Conservation (phyloP, 257 asterid species). For the Solanum chiquidenum region DNA sequence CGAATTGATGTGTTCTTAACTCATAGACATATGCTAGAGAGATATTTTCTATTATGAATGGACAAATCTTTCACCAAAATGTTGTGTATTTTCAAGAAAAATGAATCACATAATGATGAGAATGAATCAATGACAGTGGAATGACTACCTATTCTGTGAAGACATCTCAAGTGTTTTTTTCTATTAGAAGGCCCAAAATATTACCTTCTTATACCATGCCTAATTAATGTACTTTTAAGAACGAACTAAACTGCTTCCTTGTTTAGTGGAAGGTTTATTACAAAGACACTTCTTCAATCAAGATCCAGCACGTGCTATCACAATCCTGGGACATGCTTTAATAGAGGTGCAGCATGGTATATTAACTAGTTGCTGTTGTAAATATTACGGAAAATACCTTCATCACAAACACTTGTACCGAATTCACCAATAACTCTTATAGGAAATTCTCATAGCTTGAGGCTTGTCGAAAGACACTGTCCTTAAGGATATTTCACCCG, state of each 20-base stretch:
- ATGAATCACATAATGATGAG: background rate
- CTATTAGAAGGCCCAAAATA: background rate
- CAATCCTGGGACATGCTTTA: background rate
- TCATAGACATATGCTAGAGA: background rate
- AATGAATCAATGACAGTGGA: background rate
- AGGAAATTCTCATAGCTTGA: too few relatives aligned
- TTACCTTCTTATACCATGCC: background rate
- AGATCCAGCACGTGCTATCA: background rate
- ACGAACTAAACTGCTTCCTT: background rate
- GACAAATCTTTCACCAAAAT: background rate
- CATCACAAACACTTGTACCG: too few relatives aligned
- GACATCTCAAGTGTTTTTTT: background rate
- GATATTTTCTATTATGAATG: background rate
- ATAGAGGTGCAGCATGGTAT: background rate
- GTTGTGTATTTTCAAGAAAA: background rate
- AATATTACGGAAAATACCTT: too few relatives aligned
- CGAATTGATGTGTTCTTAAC: background rate
- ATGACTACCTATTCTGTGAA: background rate
- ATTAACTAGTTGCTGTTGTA: background rate
- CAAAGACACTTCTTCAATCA: background rate
- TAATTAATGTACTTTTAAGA: background rate
- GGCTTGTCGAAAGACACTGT: too few relatives aligned
- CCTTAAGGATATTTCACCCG: too few relatives aligned
- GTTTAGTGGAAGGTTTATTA: background rate
- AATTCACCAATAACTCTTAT: too few relatives aligned